These are phyloP conservation scores for Draba incana DNA, from an alignment of 345 rosid genomes.

Conservation along the genomic window DNA sequence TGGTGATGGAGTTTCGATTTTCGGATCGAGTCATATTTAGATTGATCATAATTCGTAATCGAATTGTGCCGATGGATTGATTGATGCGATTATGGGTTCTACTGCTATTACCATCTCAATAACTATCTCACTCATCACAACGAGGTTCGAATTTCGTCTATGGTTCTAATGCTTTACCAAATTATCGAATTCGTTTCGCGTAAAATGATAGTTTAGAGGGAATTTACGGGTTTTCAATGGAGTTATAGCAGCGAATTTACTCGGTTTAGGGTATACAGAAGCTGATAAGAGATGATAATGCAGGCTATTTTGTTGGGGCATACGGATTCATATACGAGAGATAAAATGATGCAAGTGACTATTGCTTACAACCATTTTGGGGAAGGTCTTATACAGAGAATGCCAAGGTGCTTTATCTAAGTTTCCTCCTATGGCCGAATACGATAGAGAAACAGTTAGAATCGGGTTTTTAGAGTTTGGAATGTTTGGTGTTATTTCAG, in stretches of 20 bases:
- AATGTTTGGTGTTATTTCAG: slow-evolving; percentile 46
- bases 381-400: slow-evolving; percentile 95
- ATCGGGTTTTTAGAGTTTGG: not conserved
- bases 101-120: slow-evolving; percentile 72
- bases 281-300: not conserved
- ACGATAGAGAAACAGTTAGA: no score
- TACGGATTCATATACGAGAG: slow-evolving; percentile 85
- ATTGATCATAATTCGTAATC: slow-evolving; percentile 83
- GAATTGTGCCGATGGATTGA: slow-evolving; percentile 73
- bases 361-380: slow-evolving; percentile 96
- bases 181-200: no score
- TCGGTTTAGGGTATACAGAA: not conserved
- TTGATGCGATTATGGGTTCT: slow-evolving; percentile 70
- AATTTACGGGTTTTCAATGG: no score
- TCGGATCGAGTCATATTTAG: slow-evolving; percentile 81
- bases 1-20: slow-evolving; percentile 80
- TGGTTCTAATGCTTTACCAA: not conserved
- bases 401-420: slow-evolving; percentile 69
- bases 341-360: slow-evolving; percentile 94
- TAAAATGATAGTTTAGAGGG: no score
- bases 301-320: slow-evolving; percentile 96
- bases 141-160: slow-evolving; percentile 46
- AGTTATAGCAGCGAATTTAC: not conserved
- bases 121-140: slow-evolving; percentile 79
- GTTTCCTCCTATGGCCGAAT: not conserved